Conservation (phyloP, 73 alveolate species). For the Effrenium voratum region DNA sequence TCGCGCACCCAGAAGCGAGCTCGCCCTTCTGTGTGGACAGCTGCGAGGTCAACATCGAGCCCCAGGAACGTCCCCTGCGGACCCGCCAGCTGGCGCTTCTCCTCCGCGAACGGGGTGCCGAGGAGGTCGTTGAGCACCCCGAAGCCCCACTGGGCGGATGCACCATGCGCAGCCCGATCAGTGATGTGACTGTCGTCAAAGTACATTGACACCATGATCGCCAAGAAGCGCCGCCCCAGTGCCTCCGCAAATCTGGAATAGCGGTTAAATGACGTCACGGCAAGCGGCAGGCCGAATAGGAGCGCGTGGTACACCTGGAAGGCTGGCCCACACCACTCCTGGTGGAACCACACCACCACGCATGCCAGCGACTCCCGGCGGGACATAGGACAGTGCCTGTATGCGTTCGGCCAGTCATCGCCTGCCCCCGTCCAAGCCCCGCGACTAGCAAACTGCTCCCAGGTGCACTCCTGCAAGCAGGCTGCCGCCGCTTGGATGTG, state of each 20-base stretch:
- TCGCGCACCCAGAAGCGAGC: background rate
- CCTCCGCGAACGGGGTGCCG: background rate
- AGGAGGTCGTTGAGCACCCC: background rate
- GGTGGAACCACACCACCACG: background rate
- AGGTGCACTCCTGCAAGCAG: background rate
- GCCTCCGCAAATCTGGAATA: background rate
- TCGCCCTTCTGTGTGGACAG: background rate
- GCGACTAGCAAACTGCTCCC: background rate
- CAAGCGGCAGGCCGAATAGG: slow-evolving; percentile 1
- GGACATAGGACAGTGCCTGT: background rate
- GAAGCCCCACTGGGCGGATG: background rate
- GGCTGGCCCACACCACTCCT: background rate
- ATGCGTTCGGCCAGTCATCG: background rate
- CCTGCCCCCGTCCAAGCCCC: background rate
- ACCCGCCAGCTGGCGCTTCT: background rate
- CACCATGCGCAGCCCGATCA: background rate
- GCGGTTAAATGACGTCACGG: background rate
- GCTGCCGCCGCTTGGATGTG: background rate
- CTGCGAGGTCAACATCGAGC: background rate
- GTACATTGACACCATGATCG: background rate
- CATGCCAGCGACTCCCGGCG: background rate
- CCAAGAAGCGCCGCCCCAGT: background rate
- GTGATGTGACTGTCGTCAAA: background rate
- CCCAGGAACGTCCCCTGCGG: background rate
- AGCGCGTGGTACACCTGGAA: background rate